These are phyloP conservation scores for Adenanthera pavonina DNA, from an alignment of 306 rosid genomes.

Conservation along the genomic window DNA sequence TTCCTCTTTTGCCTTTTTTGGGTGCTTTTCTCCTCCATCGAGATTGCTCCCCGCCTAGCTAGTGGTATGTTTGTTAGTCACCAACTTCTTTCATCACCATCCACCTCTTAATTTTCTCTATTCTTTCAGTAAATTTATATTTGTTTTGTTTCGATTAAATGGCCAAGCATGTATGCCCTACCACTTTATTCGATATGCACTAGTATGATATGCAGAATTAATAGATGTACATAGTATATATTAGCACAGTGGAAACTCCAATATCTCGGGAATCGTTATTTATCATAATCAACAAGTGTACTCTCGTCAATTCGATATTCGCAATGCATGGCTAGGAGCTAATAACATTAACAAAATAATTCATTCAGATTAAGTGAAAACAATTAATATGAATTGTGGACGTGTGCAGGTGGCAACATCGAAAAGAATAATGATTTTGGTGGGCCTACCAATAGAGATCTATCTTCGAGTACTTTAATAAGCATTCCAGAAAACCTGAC, in stretches of 20 bases:
- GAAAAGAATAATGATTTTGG: no score
- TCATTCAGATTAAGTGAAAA: no score
- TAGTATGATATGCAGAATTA: constrained; percentile 11
- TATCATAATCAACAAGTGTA: neutral
- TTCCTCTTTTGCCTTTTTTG: constrained; percentile 72
- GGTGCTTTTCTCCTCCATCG: constrained; percentile 80
- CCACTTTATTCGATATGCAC: constrained; percentile 27
- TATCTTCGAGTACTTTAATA: no score
- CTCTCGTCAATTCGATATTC: constrained; percentile 16
- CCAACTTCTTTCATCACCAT: neutral
- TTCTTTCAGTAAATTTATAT: neutral
- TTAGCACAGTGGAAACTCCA: constrained; percentile 38
- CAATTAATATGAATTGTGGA: no score
- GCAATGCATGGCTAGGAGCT: neutral
- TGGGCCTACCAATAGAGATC: no score
- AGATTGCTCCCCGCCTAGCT: constrained; percentile 66
- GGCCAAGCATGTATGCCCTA: constrained; percentile 28
- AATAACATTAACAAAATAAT: neutral
- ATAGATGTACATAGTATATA: neutral
- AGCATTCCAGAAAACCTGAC: no score
- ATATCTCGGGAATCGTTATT: constrained; percentile 26
- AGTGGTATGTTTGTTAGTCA: constrained; percentile 45
- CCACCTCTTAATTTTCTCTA: neutral
- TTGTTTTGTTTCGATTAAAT: constrained; percentile 6
- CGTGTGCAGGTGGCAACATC: constrained; percentile 73